Conservation (phyloP, 331 rosid genomes). For the Saraca asoca region DNA sequence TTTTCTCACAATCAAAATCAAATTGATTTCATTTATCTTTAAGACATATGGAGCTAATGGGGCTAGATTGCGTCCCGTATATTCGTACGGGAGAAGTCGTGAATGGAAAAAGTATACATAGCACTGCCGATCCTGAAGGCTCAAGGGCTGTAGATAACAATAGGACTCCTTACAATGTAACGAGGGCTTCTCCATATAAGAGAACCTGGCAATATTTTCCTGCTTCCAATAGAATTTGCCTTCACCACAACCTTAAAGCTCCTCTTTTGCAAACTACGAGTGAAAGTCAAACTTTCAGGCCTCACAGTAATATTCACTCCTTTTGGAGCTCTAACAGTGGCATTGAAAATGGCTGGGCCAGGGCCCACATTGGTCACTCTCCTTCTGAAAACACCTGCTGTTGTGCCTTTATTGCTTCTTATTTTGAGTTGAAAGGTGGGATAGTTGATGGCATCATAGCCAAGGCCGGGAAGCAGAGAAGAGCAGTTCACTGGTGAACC, state of each 20-base stretch:
- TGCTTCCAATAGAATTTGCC: constrained; percentile 51
- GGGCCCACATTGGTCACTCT: constrained; percentile 78
- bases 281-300: constrained; percentile 55
- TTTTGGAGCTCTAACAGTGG: constrained; percentile 56
- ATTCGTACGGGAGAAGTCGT: too few relatives aligned
- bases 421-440: constrained; percentile 70
- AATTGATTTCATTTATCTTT: too few relatives aligned
- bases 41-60: too few relatives aligned
- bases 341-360: constrained; percentile 55
- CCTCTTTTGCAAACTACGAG: constrained; percentile 44
- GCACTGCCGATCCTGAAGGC: neutral
- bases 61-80: too few relatives aligned
- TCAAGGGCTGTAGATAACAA: constrained; percentile 60
- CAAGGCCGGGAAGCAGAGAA: constrained; percentile 60
- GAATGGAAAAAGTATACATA: too few relatives aligned
- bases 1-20: too few relatives aligned
- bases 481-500: constrained; percentile 66
- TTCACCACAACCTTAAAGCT: constrained; percentile 78
- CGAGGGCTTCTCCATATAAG: constrained; percentile 60
- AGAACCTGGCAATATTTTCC: constrained; percentile 56
- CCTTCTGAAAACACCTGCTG: constrained; percentile 56
- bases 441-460: constrained; percentile 78
- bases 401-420: constrained; percentile 27
- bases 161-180: constrained; percentile 66
- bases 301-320: constrained; percentile 62